Base-by-base conservation (phyloP, 768 basidiomycete genomes). In the Amylocystis lapponica region DNA sequence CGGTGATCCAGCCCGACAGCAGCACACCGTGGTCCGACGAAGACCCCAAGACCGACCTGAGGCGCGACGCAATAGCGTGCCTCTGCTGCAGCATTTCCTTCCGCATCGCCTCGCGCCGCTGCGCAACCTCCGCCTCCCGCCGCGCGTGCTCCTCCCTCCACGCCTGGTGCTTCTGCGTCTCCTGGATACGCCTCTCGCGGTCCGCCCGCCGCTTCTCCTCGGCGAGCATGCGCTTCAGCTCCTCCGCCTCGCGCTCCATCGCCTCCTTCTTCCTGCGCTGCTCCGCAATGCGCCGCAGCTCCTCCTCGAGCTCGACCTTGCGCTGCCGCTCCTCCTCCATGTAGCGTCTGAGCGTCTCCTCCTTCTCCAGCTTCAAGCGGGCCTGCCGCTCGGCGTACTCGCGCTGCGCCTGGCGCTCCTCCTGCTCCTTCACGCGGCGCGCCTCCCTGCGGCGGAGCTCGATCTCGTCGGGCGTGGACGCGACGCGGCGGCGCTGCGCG, bases 1-100 rank as follows among this genome's bases (percentile, higher is more conserved):
- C 53, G 12, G 63, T 61, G 29, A 65, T 43, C 59, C 63, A 62
- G 17, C 64, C 63, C 9, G 45, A 57, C 43, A 49, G 21, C 3
- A 49, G 43, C 23, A 54, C 49, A 11, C 35, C 40, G 13, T 12
- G 27, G 39, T 14, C 51, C 47, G 30, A 44, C 36, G 16, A 33
- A 31, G 43, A 34, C 40, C 42, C 41, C 33, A 14, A 52, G 31
- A 43, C 50, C n/a, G 36, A 47, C 46, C 45, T 50, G 43, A 52
- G 39, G 20, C 50, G 43, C 19, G 38, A 46, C 12, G 42, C 46
- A n/a, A 49, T 41, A 20, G 41, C 41, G 26, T 47, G 39, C 31
- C 59, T 51, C 35, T 50, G 48, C 25, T 51, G 46, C 17, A 46
- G 42, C 12, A 46, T 32, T 2, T 40, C 37, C 41, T 45, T 33